Evolutionary conservation across 169 alveolate species (phyloP).

Genomic region (Cyclospora cayetanensis): DNA sequence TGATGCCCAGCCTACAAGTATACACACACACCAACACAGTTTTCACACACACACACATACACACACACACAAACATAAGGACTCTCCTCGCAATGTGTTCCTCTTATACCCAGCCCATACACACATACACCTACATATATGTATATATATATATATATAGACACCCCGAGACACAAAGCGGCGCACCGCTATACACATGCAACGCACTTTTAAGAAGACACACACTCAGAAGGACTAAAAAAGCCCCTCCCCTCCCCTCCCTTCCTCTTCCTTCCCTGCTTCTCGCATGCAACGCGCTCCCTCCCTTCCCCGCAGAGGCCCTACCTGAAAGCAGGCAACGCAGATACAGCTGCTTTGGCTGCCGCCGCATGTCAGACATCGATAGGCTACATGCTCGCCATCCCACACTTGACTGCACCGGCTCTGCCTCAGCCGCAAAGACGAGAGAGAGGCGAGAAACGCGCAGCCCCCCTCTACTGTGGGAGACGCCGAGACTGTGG

Average conservation of each 20-base stretch:
- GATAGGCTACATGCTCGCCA: conserved; percentile 77
- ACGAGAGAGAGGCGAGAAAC: background rate
- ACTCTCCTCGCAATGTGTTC: too few species aligned
- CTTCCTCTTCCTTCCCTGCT: too few species aligned
- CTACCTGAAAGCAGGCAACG: conserved; percentile 75
- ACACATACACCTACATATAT: background rate
- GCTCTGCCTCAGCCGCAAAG: background rate
- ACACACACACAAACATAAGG: too few species aligned
- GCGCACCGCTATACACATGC: too few species aligned
- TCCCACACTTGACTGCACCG: conserved; percentile 77
- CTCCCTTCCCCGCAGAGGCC: too few species aligned
- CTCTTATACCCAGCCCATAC: background rate
- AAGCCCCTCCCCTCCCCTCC: too few species aligned
- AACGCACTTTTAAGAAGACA: too few species aligned
- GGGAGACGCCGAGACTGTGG: background rate
- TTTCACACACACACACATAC: background rate
- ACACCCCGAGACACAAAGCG: background rate
- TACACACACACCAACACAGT: background rate
- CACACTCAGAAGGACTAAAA: too few species aligned
- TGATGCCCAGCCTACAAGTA: conserved; percentile 40
- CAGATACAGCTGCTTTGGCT: conserved; percentile 76
- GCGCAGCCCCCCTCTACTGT: background rate
- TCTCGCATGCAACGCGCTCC: too few species aligned
- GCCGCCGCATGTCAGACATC: conserved; percentile 77
- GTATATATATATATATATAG: background rate